A percentile compares a stretch with the other conserved stretches of the same genome.
These are phyloP conservation scores for Syncephalis fuscata DNA, from an alignment of 371 early-diverging fungal genomes.

Conservation along the genomic window DNA sequence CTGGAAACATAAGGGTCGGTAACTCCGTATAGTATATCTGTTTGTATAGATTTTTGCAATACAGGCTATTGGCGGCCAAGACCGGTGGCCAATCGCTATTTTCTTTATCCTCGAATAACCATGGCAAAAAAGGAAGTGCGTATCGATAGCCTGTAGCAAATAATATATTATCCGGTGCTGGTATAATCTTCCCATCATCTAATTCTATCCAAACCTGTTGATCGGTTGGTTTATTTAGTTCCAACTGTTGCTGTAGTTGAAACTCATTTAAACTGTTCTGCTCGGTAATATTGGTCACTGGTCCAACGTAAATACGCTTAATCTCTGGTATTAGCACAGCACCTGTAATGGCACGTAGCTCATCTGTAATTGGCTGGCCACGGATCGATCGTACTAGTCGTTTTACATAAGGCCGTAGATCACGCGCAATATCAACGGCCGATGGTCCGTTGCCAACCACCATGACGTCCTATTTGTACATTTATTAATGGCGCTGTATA, in stretches of 20 bases:
- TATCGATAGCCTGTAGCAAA: constrained; percentile 44
- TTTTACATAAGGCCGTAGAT: constrained; percentile 16
- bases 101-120: constrained; percentile 8
- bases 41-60: constrained; percentile 23
- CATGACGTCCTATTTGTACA: constrained; percentile 12
- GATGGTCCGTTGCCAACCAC: constrained; percentile 28
- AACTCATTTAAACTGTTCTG: too few species aligned
- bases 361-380: not conserved
- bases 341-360: too few species aligned
- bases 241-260: too few species aligned
- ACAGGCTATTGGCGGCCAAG: constrained; percentile 19
- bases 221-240: too few species aligned
- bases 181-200: too few species aligned
- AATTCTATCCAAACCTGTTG: too few species aligned
- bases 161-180: constrained; percentile 19
- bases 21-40: constrained; percentile 26
- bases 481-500: not conserved
- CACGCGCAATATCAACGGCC: constrained; percentile 26
- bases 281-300: too few species aligned
- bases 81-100: constrained; percentile 4
- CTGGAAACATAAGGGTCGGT: constrained; percentile 33
- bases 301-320: too few species aligned
- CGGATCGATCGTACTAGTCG: constrained; percentile 24
- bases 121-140: constrained; percentile 29
- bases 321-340: too few species aligned